Conservation (phyloP, 2,329 filamentous ascomycete species). For the Mycosphaerella sp. region DNA sequence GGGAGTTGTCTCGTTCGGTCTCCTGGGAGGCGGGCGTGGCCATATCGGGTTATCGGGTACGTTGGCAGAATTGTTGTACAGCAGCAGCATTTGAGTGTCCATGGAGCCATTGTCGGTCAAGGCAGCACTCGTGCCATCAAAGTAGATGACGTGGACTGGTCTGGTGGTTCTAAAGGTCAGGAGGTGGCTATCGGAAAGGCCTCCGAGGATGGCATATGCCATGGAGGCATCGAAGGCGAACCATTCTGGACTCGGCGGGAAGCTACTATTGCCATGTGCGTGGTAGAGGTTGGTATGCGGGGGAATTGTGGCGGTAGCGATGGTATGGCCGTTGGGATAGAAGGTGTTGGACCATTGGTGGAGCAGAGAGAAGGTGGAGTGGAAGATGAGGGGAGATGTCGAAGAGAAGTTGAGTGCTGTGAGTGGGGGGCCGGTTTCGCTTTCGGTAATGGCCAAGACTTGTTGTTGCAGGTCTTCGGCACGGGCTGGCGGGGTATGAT, state of each 20-base stretch:
- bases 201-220: slow-evolving; percentile 50
- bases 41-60: slow-evolving; percentile 28
- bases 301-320: slow-evolving; percentile 44
- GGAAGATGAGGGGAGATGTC: slow-evolving; percentile 45
- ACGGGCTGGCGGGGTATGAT: no score
- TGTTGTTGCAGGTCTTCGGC: no score
- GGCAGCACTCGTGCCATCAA: slow-evolving; percentile 47
- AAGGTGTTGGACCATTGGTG: slow-evolving; percentile 49
- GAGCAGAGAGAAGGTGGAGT: slow-evolving; percentile 42
- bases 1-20: slow-evolving; percentile 7
- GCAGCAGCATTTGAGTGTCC: slow-evolving; percentile 46
- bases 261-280: slow-evolving; percentile 38
- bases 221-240: slow-evolving; percentile 49
- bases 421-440: no score
- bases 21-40: slow-evolving; percentile 23
- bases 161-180: slow-evolving; percentile 46
- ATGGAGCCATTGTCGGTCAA: slow-evolving; percentile 43
- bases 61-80: slow-evolving; percentile 41
- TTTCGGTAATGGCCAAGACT: no score
- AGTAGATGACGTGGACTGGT: slow-evolving; percentile 42
- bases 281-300: slow-evolving; percentile 47
- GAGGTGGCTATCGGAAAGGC: slow-evolving; percentile 39
- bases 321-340: slow-evolving; percentile 46
- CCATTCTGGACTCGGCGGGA: slow-evolving; percentile 47
- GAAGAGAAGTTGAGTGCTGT: slow-evolving; percentile 43